Evolutionary conservation across 495 filamentous ascomycete genomes (phyloP).

Genomic region (Hyphodiscus hymeniophilus): DNA sequence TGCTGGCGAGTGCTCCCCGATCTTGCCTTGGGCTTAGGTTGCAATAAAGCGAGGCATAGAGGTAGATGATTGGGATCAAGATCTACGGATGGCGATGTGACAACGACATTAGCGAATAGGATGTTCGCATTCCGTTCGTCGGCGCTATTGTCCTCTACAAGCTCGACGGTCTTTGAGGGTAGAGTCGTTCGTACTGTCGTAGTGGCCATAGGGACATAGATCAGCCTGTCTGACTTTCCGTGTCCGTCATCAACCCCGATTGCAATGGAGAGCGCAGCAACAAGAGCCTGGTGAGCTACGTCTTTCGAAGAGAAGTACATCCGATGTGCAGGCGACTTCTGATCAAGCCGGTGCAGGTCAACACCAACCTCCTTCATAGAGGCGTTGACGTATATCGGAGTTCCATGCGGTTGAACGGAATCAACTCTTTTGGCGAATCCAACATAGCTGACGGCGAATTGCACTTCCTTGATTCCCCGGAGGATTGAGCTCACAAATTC

Average conservation of each 20-base stretch:
- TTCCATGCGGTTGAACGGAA: constrained; percentile 52
- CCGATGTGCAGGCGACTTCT: constrained; percentile 87
- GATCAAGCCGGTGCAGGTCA: constrained; percentile 87
- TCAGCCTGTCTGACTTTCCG: constrained; percentile 73
- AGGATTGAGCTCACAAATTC: constrained; percentile 87
- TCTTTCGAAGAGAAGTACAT: constrained; percentile 98
- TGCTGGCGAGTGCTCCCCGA: constrained; percentile 34
- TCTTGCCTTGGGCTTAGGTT: constrained; percentile 44
- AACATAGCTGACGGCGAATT: constrained; percentile 90
- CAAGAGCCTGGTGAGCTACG: constrained; percentile 88
- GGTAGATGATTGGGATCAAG: constrained; percentile 92
- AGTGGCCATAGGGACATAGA: constrained; percentile 97
- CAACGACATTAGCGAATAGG: constrained; percentile 87
- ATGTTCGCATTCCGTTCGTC: constrained; percentile 93
- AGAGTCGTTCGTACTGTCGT: constrained; percentile 91
- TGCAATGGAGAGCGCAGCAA: constrained; percentile 86
- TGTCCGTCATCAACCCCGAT: constrained; percentile 83
- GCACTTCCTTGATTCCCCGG: constrained; percentile 89
- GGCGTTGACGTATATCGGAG: constrained; percentile 69
- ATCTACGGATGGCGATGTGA: constrained; percentile 93
- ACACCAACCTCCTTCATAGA: constrained; percentile 94
- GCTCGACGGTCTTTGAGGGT: constrained; percentile 86
- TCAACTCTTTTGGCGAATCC: constrained; percentile 72
- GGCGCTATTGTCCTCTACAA: constrained; percentile 62
- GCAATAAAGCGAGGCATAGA: constrained; percentile 67